Evolutionary conservation across 2,329 filamentous ascomycete species (phyloP), one percentile per base, ranked within the genome.

Genomic region (Botrytis fabae): DNA sequence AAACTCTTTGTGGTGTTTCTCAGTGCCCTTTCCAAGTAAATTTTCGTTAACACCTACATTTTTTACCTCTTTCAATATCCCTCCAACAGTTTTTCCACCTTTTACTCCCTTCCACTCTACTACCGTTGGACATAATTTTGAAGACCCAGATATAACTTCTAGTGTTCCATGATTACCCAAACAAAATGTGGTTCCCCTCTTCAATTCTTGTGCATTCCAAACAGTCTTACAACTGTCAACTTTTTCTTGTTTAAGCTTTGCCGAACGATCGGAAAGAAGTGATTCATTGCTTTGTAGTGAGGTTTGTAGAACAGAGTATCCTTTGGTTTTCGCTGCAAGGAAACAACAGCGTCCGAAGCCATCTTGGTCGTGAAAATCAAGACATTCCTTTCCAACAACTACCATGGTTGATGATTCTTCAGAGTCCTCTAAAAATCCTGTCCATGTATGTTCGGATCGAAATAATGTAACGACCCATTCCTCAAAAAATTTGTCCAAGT

Each of bases 341-440:
- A 54, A 57, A 44, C 68, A 73, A 51, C 63, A 18, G 18, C 70
- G 32, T 35, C 71, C 73, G 35, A 71, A 75, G 16, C 69, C 69
- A 63, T 48, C 40, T 35, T 48, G 42, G 35, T 75, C 28, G 25
- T 65, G 46, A 42, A 71, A 75, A 60, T 74, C 72, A 35, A 76
- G 75, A 68, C 75, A 76, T 7, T 48, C 57, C 25, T 54, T 73
- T 9, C 18, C 51, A 28, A 75, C 48, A 1, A 75, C 51, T 5
- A 70, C 75, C 75, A 76, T 74, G 6, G 70, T 76, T 14, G 73
- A 57, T 22, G 68, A 74, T 32, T 76, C 69, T 64, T 65, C 57
- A 5, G 72, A 71, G 48, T 76, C 74, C 59, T 74, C 38, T 1
- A 74, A 25, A 48, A 76, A 73, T 7, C 72, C 73, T 20, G 74